Base-by-base conservation (phyloP, 2,329 filamentous ascomycete genomes). In the Ilyonectria destructans region DNA sequence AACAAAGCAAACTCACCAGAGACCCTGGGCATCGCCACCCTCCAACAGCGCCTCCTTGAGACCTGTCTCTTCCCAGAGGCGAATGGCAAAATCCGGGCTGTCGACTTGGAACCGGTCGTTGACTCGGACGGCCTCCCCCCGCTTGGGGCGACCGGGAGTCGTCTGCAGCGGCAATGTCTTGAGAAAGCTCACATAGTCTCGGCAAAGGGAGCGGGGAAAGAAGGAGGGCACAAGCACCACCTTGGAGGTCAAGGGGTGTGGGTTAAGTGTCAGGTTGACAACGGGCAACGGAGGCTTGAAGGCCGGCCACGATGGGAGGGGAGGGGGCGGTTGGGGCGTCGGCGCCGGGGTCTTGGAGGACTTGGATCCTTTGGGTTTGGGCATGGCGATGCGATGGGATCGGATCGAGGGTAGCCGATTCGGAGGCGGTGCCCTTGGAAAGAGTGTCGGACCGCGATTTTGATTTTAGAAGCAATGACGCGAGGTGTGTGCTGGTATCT, bases 101-200 rank as follows among this genome's bases (percentile, higher is more conserved):
- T 95, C 85, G 21, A 97, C 84, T 81, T 97, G 94, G 75, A 92
- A 97, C 12, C 96, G 90, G 79, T 98, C 96, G 79, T 98, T 98
- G 54, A 97, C 93, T 40, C 96, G 88, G 8, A 94, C 87, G 1
- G 95, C 95, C 62, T 96, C 91, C 55, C 93, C 94, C 69, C 90
- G 91, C 79, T 93, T 96, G 1, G 94, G 94, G 68, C 90, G 90
- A 0, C 90, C 90, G 0, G 94, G 94, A 0, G 94, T 97, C 1
- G 94, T 97, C 51, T 87, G 88, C 52, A 97, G 83, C 0, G 93
- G 91, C 3, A 97, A 82, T 0, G 87, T 88, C 61, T 81, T 81
- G 1, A 97, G 87, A 75, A 96, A 96, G 1, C 88, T 86, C 57
- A 94, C 88, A 79, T 96, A 97, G 64, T 87, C 89, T 73, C 90